Base-by-base conservation (phyloP, 2,329 filamentous ascomycete genomes). In the Fusarium newnesense region DNA sequence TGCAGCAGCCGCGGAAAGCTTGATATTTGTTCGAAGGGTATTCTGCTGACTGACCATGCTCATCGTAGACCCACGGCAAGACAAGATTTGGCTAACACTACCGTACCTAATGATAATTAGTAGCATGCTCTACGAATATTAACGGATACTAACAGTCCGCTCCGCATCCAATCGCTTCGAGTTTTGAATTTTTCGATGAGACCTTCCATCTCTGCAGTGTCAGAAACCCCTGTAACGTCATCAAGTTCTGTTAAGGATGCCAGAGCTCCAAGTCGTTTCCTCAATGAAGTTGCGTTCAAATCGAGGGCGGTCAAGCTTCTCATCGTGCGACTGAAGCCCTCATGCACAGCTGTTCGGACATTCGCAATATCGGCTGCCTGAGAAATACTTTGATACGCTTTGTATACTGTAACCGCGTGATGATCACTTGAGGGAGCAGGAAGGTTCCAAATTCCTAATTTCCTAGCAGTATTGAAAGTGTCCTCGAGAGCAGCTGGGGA, bases 361-460 rank as follows among this genome's bases (percentile, higher is more conserved):
- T 87, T 82, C 5, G 79, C 67, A 18, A 89, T 79, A 54, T 91
- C 89, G 15, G 86, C 85, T 6, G 92, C 90, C 71, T 90, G 91
- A 77, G 94, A 89, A 68, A 98, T 87, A 28, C 90, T 90, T 79
- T 97, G 94, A 67, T 97, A 95, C 0, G 91, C 90, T 76, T 92
- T 93, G 83, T 97, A 98, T 2, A 96, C 85, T 2, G 90, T 91
- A 7, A 92, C 91, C 3, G 91, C 86, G 62, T 92, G 89, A 36
- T 89, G 91, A 18, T 87, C 85, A 54, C 87, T 89, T 6, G 86
- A 83, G 12, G 95, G 93, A 1, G 91, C 91, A 19, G 94, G 93
- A 26, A 98, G 87, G 79, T 98, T 95, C 96, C 96, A 99, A 77
- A 96, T 92, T 75, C 96, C 95, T 21, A 98, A 85, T 73, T 92